Evolutionary conservation across 2,329 filamentous ascomycete species (phyloP), one percentile per base, ranked within the genome.

Genomic region (Mycosphaerella sp.): DNA sequence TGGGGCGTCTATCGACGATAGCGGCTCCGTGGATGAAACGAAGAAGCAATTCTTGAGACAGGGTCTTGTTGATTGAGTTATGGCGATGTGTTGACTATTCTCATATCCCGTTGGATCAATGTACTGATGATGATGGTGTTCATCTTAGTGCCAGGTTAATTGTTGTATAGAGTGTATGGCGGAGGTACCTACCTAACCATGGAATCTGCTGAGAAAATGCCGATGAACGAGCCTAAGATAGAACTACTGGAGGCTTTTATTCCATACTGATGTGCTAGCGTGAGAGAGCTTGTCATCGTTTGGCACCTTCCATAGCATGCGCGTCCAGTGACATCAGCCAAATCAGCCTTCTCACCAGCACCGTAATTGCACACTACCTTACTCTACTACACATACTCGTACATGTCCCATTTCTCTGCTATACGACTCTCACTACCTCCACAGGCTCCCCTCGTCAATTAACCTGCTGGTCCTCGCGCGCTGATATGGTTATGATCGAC

Each of bases 241-340:
- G n/a, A n/a, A 25, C 21, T 5, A 6, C 21, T 25, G 21, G 21
- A 25, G 21, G 21, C 21, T n/a, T n/a, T n/a, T n/a, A 25, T 25
- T 25, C 21, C 21, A 25, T 25, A 25, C n/a, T n/a, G n/a, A n/a
- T n/a, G n/a, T n/a, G n/a, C 18, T 25, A 25, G 21, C 3, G 30
- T 5, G 6, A 36, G 14, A 27, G 44, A 47, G 44, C 44, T 47
- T 30, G 35, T 47, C 44, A 30, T 27, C 34, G 41, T 43, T 30
- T 30, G 41, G 41, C 41, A 43, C 27, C 27, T 32, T 44, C 30
- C n/a, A 8, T 21, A 6, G 42, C 42, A 25, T 25, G 21, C 21
- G 21, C 9, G 28, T 18, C 27, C 42, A 35, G 35, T 21, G 14
- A 44, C 42, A 17, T 14, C 42, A 5, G 35, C 42, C 13, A 42